phyloP scores from a whole-genome alignment of 148 eudicot species.

The Persicaria tinctoria region DNA sequence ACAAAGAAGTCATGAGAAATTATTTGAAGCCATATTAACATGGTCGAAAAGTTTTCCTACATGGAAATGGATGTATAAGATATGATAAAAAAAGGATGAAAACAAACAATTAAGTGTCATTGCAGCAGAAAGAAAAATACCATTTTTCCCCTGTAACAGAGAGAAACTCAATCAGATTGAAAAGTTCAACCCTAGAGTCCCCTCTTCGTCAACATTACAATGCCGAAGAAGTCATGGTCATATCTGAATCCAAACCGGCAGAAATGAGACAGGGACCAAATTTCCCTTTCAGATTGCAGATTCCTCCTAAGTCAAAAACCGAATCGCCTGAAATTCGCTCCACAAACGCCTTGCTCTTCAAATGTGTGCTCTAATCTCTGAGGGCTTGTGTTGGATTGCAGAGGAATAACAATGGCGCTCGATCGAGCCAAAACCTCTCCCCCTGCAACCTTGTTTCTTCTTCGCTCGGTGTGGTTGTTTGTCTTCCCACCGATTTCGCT shows the following conservation, averaged over 20 bases:
- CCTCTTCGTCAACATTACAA: constrained; percentile 10
- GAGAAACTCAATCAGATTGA: constrained; percentile 13
- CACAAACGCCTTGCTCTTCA: background rate
- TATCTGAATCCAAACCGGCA: background rate
- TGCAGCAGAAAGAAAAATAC: background rate
- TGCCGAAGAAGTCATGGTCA: background rate
- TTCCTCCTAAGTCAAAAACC: background rate
- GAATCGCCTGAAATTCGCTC: background rate
- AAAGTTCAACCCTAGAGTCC: constrained; percentile 11
- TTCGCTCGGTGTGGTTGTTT: background rate
- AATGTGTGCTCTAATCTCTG: background rate
- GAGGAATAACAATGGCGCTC: constrained; percentile 4
- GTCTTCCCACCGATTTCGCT: background rate
- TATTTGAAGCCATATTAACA: background rate
- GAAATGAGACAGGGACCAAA: background rate
- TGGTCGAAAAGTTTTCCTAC: background rate
- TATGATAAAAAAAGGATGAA: background rate
- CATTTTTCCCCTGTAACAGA: constrained; percentile 2
- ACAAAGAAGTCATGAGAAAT: background rate
- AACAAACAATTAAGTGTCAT: background rate
- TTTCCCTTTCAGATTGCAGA: background rate
- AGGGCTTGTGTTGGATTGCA: background rate
- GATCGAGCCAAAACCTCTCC: constrained; percentile 9
- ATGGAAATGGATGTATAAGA: background rate
- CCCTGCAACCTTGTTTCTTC: background rate